Percentiles rank a stretch among this genome's conserved stretches.
Conservation (phyloP, 345 rosid genomes). For the Corchorus olitorius region DNA sequence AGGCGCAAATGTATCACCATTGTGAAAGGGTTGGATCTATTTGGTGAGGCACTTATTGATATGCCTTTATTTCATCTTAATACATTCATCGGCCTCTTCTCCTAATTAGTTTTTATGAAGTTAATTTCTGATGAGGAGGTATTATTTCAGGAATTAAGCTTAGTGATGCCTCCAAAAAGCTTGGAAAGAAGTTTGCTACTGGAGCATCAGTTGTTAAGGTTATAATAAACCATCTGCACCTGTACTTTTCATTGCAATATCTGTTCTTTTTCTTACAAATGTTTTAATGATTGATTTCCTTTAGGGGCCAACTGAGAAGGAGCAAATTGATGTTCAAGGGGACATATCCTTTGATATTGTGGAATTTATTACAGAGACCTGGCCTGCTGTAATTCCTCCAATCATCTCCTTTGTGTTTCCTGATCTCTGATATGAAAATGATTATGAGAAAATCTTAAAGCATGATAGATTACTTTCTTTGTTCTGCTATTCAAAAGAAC, state of each 20-base stretch:
- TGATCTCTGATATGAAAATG: neutral
- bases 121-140: constrained; percentile 20
- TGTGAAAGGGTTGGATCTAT: constrained; percentile 89
- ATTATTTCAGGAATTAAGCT: constrained; percentile 74
- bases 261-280: constrained; percentile 4
- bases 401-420: neutral
- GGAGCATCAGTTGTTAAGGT: constrained; percentile 99
- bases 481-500: neutral
- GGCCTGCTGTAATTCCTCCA: constrained; percentile 67
- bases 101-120: neutral
- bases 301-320: constrained; percentile 98
- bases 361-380: constrained; percentile 81
- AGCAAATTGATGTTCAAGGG: constrained; percentile 98
- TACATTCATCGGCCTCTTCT: neutral
- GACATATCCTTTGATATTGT: constrained; percentile 86
- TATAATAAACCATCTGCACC: constrained; percentile 21
- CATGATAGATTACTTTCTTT: neutral
- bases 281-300: constrained; percentile 16
- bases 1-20: constrained; percentile 93
- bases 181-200: constrained; percentile 96
- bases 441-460: neutral
- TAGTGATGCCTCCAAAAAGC: constrained; percentile 90
- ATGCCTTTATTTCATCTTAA: constrained; percentile 13
- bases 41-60: constrained; percentile 56
- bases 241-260: constrained; percentile 7